Evolutionary conservation across 2,329 filamentous ascomycete genomes (phyloP).

Genomic region (Colletotrichum australisinense): DNA sequence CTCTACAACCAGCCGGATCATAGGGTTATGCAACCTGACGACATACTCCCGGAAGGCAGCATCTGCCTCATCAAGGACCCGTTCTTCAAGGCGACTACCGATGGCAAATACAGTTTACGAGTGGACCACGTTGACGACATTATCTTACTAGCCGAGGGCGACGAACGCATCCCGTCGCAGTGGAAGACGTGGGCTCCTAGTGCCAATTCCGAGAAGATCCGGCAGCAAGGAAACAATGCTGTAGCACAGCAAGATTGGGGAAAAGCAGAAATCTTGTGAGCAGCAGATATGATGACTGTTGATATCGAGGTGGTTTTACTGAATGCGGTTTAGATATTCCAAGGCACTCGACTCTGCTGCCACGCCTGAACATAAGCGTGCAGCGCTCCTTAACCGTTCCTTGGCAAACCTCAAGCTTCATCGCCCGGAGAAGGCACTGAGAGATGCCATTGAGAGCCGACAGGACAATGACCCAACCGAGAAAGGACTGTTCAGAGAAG

Average conservation of each 20-base stretch:
- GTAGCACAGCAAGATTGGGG: slow-evolving; percentile 43
- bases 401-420: slow-evolving; percentile 45
- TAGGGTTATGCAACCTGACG: slow-evolving; percentile 43
- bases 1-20: slow-evolving; percentile 56
- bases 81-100: slow-evolving; percentile 55
- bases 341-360: slow-evolving; percentile 45
- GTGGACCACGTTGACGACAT: slow-evolving; percentile 66
- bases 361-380: slow-evolving; percentile 48
- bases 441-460: slow-evolving; percentile 40
- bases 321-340: slow-evolving; percentile 47
- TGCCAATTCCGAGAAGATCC: slow-evolving; percentile 37
- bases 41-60: slow-evolving; percentile 47
- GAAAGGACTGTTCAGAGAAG: slow-evolving; percentile 57
- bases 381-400: slow-evolving; percentile 50
- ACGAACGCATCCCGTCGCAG: slow-evolving; percentile 51
- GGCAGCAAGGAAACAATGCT: slow-evolving; percentile 48
- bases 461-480: slow-evolving; percentile 44
- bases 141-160: slow-evolving; percentile 46
- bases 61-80: slow-evolving; percentile 64
- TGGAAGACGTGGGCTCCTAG: slow-evolving; percentile 44
- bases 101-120: slow-evolving; percentile 55
- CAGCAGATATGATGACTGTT: slow-evolving; percentile 30
- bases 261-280: slow-evolving; percentile 45
- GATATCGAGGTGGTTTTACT: background rate
- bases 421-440: slow-evolving; percentile 44